A percentile compares a stretch with the other conserved stretches of the same genome.
Conservation (phyloP, 495 filamentous ascomycete genomes). For the Lineolata rhizophorae region DNA sequence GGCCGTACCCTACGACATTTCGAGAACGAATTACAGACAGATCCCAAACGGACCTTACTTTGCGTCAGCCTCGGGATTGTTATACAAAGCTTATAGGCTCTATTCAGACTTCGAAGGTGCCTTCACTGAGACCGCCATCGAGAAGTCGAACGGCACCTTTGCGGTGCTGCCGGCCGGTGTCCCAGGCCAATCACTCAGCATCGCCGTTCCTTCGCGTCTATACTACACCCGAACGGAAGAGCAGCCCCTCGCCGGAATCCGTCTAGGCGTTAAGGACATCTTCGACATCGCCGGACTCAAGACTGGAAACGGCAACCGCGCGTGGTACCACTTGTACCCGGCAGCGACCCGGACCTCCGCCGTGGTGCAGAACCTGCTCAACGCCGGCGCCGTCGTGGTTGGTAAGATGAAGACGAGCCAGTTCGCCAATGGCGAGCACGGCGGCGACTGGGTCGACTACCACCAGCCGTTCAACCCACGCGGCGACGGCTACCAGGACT, state of each 20-base stretch:
- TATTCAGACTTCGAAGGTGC: slow-evolving; percentile 24
- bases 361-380: slow-evolving; percentile 31
- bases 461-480: slow-evolving; percentile 16
- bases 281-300: slow-evolving; percentile 32
- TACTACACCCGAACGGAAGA: slow-evolving; percentile 20
- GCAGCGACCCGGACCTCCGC: slow-evolving; percentile 23
- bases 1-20: neutral
- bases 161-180: slow-evolving; percentile 22
- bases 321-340: slow-evolving; percentile 31
- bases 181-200: slow-evolving; percentile 17
- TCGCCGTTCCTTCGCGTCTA: slow-evolving; percentile 31
- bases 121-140: slow-evolving; percentile 21
- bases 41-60: slow-evolving; percentile 23
- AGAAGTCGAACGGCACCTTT: slow-evolving; percentile 14
- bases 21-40: slow-evolving; percentile 2
- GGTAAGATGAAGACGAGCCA: slow-evolving; percentile 37
- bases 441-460: slow-evolving; percentile 31
- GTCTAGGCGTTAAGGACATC: slow-evolving; percentile 40
- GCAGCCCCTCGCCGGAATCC: slow-evolving; percentile 19
- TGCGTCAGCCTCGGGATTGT: slow-evolving; percentile 15
- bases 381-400: slow-evolving; percentile 34
- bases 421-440: slow-evolving; percentile 33
- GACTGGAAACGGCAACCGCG: slow-evolving; percentile 31
- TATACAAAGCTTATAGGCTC: slow-evolving; percentile 26
- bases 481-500: slow-evolving; percentile 19